Evolutionary conservation across 1,284 basidiomycete genomes (phyloP).

Genomic region (Fomitiporia mediterranea): DNA sequence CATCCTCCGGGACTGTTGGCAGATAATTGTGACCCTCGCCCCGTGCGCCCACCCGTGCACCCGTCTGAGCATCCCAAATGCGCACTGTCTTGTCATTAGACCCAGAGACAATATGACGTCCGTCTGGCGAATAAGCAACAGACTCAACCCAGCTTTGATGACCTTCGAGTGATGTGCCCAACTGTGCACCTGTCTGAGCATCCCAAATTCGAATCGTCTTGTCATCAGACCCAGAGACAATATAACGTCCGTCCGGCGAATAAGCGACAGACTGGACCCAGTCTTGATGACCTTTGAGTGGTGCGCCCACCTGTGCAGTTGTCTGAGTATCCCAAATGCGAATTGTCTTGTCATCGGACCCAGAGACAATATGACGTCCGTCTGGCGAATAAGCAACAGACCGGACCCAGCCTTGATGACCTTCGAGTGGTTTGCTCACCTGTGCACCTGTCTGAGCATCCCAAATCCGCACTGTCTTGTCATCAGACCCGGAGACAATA

Average conservation of each 20-base stretch:
- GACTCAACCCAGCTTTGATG: conserved; percentile 10
- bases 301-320: neutral
- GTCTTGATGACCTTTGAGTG: neutral
- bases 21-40: conserved; percentile 37
- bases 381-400: conserved; percentile 15
- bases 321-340: conserved; percentile 9
- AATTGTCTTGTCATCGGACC: conserved; percentile 8
- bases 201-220: conserved; percentile 94
- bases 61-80: conserved; percentile 20
- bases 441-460: neutral
- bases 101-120: conserved; percentile 16
- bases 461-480: conserved; percentile 8
- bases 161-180: neutral
- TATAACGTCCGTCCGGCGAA: conserved; percentile 68
- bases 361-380: conserved; percentile 12
- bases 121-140: conserved; percentile 17
- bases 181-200: neutral
- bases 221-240: conserved; percentile 95
- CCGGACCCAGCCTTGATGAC: neutral
- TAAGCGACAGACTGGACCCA: conserved; percentile 47
- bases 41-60: neutral
- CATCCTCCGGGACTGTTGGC: neutral
- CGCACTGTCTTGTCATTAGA: conserved; percentile 18
- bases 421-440: neutral
- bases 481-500: conserved; percentile 16